These are phyloP conservation scores for Neurospora crassa DNA, from an alignment of 2,329 filamentous ascomycete genomes.

Conservation along the genomic window DNA sequence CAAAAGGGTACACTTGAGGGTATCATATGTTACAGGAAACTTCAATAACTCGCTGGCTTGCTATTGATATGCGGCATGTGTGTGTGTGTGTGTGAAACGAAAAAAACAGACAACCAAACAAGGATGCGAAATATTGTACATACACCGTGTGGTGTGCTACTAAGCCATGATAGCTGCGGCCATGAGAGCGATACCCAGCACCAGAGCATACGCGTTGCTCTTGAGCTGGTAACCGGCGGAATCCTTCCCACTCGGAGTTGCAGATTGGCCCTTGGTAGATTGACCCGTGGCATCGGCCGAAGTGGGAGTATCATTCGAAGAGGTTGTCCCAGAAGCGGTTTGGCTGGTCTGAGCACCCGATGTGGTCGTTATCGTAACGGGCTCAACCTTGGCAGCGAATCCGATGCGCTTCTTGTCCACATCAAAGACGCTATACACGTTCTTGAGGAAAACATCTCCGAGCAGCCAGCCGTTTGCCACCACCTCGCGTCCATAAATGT, in stretches of 20 bases:
- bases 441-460: constrained; percentile 80
- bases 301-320: constrained; percentile 14
- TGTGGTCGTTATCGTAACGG: constrained; percentile 11
- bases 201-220: constrained; percentile 12
- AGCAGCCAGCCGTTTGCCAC: constrained; percentile 65
- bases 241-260: constrained; percentile 17
- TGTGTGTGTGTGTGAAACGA: neutral
- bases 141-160: neutral
- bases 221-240: constrained; percentile 18
- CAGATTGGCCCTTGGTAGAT: constrained; percentile 9
- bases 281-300: constrained; percentile 5
- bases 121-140: neutral
- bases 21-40: neutral
- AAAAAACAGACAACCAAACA: neutral
- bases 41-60: neutral
- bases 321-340: constrained; percentile 4
- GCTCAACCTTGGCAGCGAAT: constrained; percentile 26
- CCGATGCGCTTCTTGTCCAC: constrained; percentile 56
- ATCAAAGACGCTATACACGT: constrained; percentile 82
- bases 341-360: neutral
- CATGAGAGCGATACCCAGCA: constrained; percentile 16
- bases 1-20: neutral
- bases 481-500: constrained; percentile 63
- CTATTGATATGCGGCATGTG: neutral
- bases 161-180: constrained; percentile 17